These are phyloP conservation scores for Cercospora sp. DNA, from an alignment of 2,329 filamentous ascomycete species.

Conservation along the genomic window DNA sequence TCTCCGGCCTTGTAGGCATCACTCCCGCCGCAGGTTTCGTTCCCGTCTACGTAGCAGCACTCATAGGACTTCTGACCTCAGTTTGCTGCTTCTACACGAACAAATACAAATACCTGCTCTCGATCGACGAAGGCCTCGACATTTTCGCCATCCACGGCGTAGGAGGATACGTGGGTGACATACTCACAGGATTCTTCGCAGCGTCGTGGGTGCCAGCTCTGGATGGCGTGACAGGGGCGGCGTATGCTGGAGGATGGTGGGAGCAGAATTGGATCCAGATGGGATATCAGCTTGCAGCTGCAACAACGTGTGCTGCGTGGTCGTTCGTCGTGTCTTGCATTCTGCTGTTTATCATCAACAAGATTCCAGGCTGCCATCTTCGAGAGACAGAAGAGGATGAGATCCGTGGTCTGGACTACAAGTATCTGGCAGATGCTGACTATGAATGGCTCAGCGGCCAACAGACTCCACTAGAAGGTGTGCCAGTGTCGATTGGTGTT, in stretches of 20 bases:
- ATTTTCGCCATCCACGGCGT: slow-evolving; percentile 62
- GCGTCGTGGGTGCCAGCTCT: slow-evolving; percentile 20
- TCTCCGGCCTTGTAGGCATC: slow-evolving; percentile 60
- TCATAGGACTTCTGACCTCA: slow-evolving; percentile 58
- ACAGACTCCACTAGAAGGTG: neutral
- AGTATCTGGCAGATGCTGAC: slow-evolving; percentile 54
- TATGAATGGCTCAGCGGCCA: neutral
- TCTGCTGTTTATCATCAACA: slow-evolving; percentile 56
- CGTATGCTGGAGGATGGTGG: slow-evolving; percentile 5
- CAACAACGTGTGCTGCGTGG: slow-evolving; percentile 55
- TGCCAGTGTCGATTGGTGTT: neutral
- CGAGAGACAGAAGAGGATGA: slow-evolving; percentile 57
- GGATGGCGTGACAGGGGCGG: neutral
- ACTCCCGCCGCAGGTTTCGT: slow-evolving; percentile 43
- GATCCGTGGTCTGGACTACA: slow-evolving; percentile 56
- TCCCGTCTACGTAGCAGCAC: slow-evolving; percentile 44
- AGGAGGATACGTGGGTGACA: slow-evolving; percentile 59
- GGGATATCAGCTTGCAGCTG: slow-evolving; percentile 58
- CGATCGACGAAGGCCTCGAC: slow-evolving; percentile 60
- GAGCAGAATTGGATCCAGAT: slow-evolving; percentile 52
- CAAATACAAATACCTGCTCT: slow-evolving; percentile 55
- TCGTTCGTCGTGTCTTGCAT: slow-evolving; percentile 55
- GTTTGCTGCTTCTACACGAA: slow-evolving; percentile 53
- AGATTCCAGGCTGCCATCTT: slow-evolving; percentile 56
- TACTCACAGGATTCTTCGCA: slow-evolving; percentile 61